phyloP scores from a whole-genome alignment of 306 rosid species.

The Cicer bijugum region DNA sequence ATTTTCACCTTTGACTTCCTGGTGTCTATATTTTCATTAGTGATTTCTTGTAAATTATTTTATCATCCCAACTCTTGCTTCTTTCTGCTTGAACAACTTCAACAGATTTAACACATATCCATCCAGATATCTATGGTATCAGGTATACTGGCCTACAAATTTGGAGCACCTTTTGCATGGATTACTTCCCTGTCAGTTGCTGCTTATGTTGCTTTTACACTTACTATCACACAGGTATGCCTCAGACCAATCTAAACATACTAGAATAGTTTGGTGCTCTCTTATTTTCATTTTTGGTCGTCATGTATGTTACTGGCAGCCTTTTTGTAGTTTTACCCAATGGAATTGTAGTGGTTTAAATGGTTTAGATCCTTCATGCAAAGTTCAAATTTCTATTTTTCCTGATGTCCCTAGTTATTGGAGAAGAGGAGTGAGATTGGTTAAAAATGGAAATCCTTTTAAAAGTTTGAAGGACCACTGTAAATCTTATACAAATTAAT shows the following conservation, averaged over 20 bases:
- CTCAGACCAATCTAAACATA: slow-evolving; percentile 36
- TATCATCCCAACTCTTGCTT: slow-evolving; percentile 48
- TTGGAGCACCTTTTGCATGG: slow-evolving; percentile 95
- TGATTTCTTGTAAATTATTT: slow-evolving; percentile 38
- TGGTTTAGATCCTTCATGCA: slow-evolving; percentile 3
- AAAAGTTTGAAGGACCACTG: background rate
- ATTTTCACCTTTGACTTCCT: slow-evolving; percentile 24
- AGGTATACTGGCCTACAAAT: slow-evolving; percentile 95
- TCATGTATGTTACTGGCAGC: slow-evolving; percentile 26
- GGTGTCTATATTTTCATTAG: slow-evolving; percentile 22
- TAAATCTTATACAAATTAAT: background rate
- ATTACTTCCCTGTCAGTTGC: slow-evolving; percentile 95
- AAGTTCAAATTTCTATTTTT: background rate
- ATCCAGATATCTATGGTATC: slow-evolving; percentile 98
- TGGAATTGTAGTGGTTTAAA: slow-evolving; percentile 15
- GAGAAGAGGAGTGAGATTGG: slow-evolving; percentile 22
- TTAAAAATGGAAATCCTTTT: background rate
- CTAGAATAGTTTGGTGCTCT: slow-evolving; percentile 30
- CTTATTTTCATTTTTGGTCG: slow-evolving; percentile 13
- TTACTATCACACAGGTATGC: slow-evolving; percentile 86
- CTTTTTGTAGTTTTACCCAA: slow-evolving; percentile 7
- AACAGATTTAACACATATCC: slow-evolving; percentile 66
- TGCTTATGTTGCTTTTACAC: slow-evolving; percentile 82
- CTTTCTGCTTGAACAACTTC: slow-evolving; percentile 49
- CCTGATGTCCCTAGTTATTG: background rate